These are phyloP conservation scores for Saccharata proteae DNA, from an alignment of 2,329 filamentous ascomycete genomes.

Conservation along the genomic window DNA sequence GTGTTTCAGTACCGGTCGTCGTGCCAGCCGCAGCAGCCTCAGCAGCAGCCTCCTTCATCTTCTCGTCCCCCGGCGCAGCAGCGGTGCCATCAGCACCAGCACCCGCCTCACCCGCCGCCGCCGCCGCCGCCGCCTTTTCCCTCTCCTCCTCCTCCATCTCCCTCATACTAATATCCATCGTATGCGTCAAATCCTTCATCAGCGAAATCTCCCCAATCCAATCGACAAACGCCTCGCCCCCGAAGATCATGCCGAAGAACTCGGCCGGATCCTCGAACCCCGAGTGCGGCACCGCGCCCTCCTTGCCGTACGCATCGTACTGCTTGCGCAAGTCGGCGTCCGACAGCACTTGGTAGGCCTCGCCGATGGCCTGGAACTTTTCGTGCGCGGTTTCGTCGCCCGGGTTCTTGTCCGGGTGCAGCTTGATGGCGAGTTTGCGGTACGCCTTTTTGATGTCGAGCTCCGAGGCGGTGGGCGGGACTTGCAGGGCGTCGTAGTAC, in stretches of 20 bases:
- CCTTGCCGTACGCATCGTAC: slow-evolving; percentile 97
- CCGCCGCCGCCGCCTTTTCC: slow-evolving; percentile 40
- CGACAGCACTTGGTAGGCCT: slow-evolving; percentile 72
- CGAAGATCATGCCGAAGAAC: slow-evolving; percentile 98
- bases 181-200: slow-evolving; percentile 96
- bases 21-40: not conserved
- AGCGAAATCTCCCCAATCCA: slow-evolving; percentile 96
- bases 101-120: slow-evolving; percentile 23
- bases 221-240: slow-evolving; percentile 88
- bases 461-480: slow-evolving; percentile 72
- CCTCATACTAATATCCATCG: slow-evolving; percentile 94
- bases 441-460: slow-evolving; percentile 97
- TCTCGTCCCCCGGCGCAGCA: not conserved
- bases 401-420: slow-evolving; percentile 95
- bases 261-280: slow-evolving; percentile 92
- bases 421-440: slow-evolving; percentile 78
- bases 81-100: slow-evolving; percentile 13
- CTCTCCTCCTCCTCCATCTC: slow-evolving; percentile 59
- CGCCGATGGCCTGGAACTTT: slow-evolving; percentile 77
- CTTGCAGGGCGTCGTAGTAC: slow-evolving; percentile 80
- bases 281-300: slow-evolving; percentile 77
- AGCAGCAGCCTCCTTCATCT: too few relatives aligned
- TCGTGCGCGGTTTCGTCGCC: slow-evolving; percentile 87
- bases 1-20: not conserved
- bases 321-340: slow-evolving; percentile 75